Base-by-base conservation (phyloP, 129 eudicot species). In the Sambucus nigra region DNA sequence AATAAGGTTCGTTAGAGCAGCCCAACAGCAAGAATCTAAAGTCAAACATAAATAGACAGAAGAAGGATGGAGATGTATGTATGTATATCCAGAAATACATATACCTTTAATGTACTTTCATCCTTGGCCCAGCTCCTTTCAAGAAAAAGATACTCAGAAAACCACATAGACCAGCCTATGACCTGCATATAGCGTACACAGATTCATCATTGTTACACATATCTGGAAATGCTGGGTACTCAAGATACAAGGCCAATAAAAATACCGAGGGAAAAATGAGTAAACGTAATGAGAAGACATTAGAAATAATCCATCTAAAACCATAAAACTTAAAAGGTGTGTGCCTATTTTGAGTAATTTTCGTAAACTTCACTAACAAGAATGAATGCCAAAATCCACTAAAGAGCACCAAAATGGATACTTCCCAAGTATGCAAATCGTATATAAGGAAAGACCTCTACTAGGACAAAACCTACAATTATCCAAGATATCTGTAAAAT, bases 131-230 rank as follows among this genome's bases (percentile, higher is more conserved):
- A 91, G 75, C 80, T 91, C 68, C 95, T 73, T 64, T 85, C 98
- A 56, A 91, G 95, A 72, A 85, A 91, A 14, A 91, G 94, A 69
- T 81, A 91, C 82, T 91, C 95, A 38, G 95, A 91, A 60, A 91
- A 91, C 98, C 98, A 91, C 98, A 91, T 91, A 38, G 98, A 91
- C 98, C 98, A 81, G 32, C 98, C 98, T 44, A 91, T 78, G 47
- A 85, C 95, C 98, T 91, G 86, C 80, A 71, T 46, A 51, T 39
- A 69, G 53, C 28, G 52, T 55, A 20, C 33, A 58, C 8, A 39
- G 52, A 20, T 42, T 42, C 20, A 55, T 13, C 6, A 20, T 55
- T 21, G 15, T 18, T 10, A 38, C 14, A 13, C 45, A 11, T 47
- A 20, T 3, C 6, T n/a, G 1, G 20, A 18, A 44, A 26, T 28